Conservation (phyloP, 2,329 filamentous ascomycete species). For the Xylaria sp. region DNA sequence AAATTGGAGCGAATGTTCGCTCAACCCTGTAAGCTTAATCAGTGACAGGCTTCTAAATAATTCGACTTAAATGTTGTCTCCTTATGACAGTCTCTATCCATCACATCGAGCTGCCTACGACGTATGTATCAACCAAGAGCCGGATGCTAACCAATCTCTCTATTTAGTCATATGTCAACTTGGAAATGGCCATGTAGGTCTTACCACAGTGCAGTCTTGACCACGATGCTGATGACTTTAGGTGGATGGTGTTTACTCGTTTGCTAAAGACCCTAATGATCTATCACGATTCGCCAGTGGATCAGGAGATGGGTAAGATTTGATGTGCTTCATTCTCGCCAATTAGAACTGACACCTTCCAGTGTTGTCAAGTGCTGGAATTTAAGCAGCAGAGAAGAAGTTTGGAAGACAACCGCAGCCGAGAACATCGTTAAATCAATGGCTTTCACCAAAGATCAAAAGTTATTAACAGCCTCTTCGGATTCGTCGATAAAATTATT, state of each 20-base stretch:
- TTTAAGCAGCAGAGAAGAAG: slow-evolving; percentile 51
- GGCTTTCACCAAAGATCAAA: slow-evolving; percentile 87
- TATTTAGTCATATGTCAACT: slow-evolving; percentile 73
- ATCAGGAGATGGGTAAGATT: slow-evolving; percentile 76
- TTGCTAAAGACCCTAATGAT: slow-evolving; percentile 81
- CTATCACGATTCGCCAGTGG: slow-evolving; percentile 82
- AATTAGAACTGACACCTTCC: slow-evolving; percentile 20
- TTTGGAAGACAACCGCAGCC: slow-evolving; percentile 89
- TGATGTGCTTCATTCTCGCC: neutral
- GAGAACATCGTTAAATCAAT: slow-evolving; percentile 94
- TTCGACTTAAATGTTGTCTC: neutral
- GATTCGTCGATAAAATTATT: slow-evolving; percentile 91
- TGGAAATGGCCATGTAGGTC: slow-evolving; percentile 77
- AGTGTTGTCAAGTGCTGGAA: slow-evolving; percentile 73
- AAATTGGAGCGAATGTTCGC: slow-evolving; percentile 92
- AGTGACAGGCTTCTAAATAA: slow-evolving; percentile 60
- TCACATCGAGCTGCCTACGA: neutral
- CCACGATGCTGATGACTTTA: slow-evolving; percentile 22
- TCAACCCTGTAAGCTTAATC: slow-evolving; percentile 63
- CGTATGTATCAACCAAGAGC: neutral
- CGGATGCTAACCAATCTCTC: slow-evolving; percentile 10
- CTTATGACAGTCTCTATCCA: neutral
- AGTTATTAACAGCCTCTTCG: slow-evolving; percentile 85
- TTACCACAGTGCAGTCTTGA: neutral
- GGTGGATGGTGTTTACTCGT: slow-evolving; percentile 84